phyloP scores from a whole-genome alignment of 176 grass and related monocot genomes.

The Aegilops tauschii region DNA sequence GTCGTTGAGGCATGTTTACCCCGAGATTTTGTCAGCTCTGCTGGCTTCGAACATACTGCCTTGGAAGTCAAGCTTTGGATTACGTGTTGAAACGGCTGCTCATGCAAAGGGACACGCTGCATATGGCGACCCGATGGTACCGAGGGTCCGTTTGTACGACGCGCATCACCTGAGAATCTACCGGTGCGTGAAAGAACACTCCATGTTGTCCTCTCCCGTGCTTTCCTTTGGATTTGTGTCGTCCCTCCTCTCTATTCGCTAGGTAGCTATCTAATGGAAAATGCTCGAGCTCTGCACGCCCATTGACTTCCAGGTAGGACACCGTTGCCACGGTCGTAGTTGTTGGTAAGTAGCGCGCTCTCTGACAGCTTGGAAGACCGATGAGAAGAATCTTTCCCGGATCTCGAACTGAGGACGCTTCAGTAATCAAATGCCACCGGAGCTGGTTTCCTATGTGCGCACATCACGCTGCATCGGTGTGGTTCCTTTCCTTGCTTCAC shows the following conservation, averaged over 20 bases:
- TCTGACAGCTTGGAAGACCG: constrained; percentile 37
- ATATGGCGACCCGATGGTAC: not conserved
- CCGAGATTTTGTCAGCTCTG: not conserved
- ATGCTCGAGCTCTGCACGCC: constrained; percentile 22
- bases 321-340: not conserved
- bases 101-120: constrained; percentile 7
- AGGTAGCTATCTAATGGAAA: constrained; percentile 1
- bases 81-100: constrained; percentile 21
- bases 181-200: constrained; percentile 39
- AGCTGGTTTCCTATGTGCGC: constrained; percentile 34
- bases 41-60: not conserved
- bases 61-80: constrained; percentile 29
- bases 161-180: constrained; percentile 24
- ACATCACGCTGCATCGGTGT: not conserved
- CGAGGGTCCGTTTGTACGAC: not conserved
- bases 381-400: constrained; percentile 52
- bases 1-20: not conserved
- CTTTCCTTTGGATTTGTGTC: not conserved
- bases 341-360: not conserved
- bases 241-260: not conserved
- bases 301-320: constrained; percentile 40
- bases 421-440: constrained; percentile 26
- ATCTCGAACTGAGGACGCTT: constrained; percentile 33
- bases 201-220: constrained; percentile 25
- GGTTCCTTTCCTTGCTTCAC: constrained; percentile 6